Evolutionary conservation across 805 yeast genomes (phyloP), one percentile per base, ranked within the genome.

Genomic region (Ogataea chonburiensis): DNA sequence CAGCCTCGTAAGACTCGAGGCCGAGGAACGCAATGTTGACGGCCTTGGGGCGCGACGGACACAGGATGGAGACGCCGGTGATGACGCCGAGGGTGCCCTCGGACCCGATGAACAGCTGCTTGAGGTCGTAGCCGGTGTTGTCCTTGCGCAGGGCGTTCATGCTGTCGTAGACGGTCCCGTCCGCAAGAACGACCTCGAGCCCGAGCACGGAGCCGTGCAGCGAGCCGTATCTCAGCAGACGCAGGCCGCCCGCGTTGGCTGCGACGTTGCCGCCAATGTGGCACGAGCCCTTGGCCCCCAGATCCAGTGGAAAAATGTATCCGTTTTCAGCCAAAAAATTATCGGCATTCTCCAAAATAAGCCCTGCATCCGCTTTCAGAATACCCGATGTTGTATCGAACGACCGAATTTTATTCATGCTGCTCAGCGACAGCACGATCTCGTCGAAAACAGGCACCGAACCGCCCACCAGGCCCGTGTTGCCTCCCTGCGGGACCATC

Each of bases 241-340:
- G 70, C 51, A 89, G 71, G 1, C 98, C 98, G 55, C 98, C 98
- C 5, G 98, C 98, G 58, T 91, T 91, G 13, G 96, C 87, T 13
- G 96, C 95, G 28, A 87, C 91, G 36, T 81, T 85, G 47, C 97
- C 98, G 49, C 97, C 97, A 44, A 91, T 81, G 50, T 86, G 95
- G 58, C 97, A 91, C 2, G 96, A 86, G 10, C 98, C 98, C 65
- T 89, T 89, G 24, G 98, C 97, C 40, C 98, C 98, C 43, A 89
- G 67, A 58, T 89, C 98, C 34, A 89, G 68, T 17, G 98, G 98
- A 71, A 88, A 89, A 37, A 89, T 85, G 63, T 83, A 83, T 3
- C 93, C 95, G n/a, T 77, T 66, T 39, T 86, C 93, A 12, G 82
- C 79, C 37, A 89, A 64, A 53, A 56, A 86, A 37, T 71, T 70